Evolutionary conservation across 805 yeast genomes (phyloP), one percentile per base, ranked within the genome.

Genomic region (Saccharomycopsis sp.): DNA sequence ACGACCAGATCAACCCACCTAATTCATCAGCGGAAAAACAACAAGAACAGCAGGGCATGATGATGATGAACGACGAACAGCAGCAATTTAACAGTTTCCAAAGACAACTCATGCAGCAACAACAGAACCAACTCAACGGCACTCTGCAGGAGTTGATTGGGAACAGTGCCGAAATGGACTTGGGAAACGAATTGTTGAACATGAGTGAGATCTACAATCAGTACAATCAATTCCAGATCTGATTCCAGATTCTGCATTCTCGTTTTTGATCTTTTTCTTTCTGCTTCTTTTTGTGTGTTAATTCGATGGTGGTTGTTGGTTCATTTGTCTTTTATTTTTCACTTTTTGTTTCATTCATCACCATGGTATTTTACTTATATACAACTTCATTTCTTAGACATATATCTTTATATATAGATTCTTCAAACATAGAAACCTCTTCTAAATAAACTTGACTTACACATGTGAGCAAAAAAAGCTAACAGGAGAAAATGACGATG

Each of bases 181-280:
- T 39, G 15, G 23, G 22, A 17, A 12, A 35, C 6, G 30, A 36
- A n/a, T 33, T 38, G 37, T 37, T 36, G 5, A 33, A 32, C 43
- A 21, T 39, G 16, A 39, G 33, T 20, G 42, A 39, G 12, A 38
- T 39, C 23, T 39, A 39, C 13, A 36, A 38, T 25, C 41, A 39
- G 30, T 13, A 30, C 9, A 38, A 39, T 25, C 9, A 10, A n/a
- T 25, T 25, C 9, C 9, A 19, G 36, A 16, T 27, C 19, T 35
- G 21, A 15, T 6, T 22, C 18, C 15, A 16, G 12, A n/a, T 12
- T 16, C 18, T n/a, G 8, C 18, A 15, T 30, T 30, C 18, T 30
- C 18, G 18, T 30, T 30, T 4, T 30, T 30, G 4, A 30, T 30
- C 10, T n/a, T 34, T n/a, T 17, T n/a, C 10, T 8, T 21, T 17